Evolutionary conservation across 1,284 basidiomycete genomes (phyloP).

Genomic region (Veloboletus limbatus): DNA sequence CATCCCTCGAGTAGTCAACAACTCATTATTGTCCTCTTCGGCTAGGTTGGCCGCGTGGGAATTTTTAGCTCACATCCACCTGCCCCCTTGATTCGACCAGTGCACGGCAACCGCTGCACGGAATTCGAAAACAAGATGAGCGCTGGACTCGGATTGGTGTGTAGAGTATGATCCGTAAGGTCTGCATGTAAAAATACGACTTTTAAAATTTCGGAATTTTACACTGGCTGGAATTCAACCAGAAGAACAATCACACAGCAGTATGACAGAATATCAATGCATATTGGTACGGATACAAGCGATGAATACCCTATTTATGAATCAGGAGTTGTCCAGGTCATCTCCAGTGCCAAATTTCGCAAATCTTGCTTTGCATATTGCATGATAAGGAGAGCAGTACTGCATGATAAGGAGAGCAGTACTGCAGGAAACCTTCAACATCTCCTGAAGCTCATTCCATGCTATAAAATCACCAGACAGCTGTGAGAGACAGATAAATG

Average conservation of each 20-base stretch:
- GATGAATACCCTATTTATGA: no score
- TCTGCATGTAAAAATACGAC: background rate
- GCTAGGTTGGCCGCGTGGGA: background rate
- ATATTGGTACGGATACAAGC: no score
- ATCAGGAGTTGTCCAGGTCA: no score
- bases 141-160: background rate
- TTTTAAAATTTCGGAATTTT: background rate
- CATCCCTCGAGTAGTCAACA: no score
- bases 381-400: no score
- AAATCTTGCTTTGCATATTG: no score
- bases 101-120: background rate
- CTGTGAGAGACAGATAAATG: no score
- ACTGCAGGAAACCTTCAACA: background rate
- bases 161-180: background rate
- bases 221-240: no score
- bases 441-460: background rate
- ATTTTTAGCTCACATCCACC: background rate
- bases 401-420: background rate
- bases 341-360: no score
- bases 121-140: background rate
- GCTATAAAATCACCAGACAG: background rate
- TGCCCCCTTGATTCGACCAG: background rate
- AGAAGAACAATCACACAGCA: no score
- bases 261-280: no score
- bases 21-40: slow-evolving; percentile 3